Conservation (phyloP, 306 rosid species). For the Luffa aegyptiaca region DNA sequence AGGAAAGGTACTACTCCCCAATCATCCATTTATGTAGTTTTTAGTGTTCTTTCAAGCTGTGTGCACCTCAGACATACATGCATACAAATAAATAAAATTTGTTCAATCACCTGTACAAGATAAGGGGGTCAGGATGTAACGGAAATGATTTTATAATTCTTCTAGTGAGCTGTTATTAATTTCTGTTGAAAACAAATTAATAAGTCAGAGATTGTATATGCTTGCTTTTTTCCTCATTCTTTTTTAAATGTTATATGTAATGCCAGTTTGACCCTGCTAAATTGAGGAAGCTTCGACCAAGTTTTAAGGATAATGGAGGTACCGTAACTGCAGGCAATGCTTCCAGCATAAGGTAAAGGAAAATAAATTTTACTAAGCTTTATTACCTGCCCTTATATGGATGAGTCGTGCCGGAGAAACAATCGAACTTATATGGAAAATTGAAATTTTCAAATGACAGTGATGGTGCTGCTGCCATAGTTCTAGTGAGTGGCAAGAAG, state of each 20-base stretch:
- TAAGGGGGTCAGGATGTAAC: background rate
- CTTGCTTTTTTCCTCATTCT: background rate
- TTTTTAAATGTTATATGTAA: constrained; percentile 9
- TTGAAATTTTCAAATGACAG: constrained; percentile 31
- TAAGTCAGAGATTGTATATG: background rate
- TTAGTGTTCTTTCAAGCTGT: background rate
- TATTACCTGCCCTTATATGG: background rate
- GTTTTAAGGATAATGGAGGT: constrained; percentile 91
- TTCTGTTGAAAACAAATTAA: background rate
- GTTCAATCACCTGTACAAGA: background rate
- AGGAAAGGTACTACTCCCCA: constrained; percentile 69
- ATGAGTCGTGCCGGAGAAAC: constrained; percentile 4
- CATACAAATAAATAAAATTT: background rate
- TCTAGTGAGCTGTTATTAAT: background rate
- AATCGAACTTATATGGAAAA: constrained; percentile 13
- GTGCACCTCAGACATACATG: background rate
- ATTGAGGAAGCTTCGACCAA: constrained; percentile 91
- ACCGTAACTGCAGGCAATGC: constrained; percentile 98
- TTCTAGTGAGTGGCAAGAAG: constrained; percentile 88
- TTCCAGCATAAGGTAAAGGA: constrained; percentile 81
- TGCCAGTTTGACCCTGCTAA: constrained; percentile 87
- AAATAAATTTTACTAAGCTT: background rate
- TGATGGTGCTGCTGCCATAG: constrained; percentile 98
- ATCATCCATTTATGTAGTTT: background rate
- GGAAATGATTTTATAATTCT: background rate